phyloP scores from a whole-genome alignment of 164 flowering plant genomes.

The Piper longum region DNA sequence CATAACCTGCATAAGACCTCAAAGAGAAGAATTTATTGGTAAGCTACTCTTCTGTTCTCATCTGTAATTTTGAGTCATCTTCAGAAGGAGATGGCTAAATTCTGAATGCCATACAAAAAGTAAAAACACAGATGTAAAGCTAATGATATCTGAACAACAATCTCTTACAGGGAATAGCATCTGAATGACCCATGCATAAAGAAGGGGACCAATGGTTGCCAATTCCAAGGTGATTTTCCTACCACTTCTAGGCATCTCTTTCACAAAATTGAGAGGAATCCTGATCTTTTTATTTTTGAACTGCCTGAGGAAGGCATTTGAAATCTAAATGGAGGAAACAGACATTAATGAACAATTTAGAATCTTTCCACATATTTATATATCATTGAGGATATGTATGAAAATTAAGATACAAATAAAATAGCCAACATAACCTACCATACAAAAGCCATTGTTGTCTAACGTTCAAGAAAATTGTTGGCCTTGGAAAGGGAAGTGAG shows the following conservation, averaged over 20 bases:
- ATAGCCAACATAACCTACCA: no score
- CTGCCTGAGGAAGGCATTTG: conserved; percentile 72
- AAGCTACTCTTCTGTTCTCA: no score
- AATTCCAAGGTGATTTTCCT: conserved; percentile 41
- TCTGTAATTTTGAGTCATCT: no score
- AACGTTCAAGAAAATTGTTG: background rate
- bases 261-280: conserved; percentile 60
- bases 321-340: conserved; percentile 31
- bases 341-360: conserved; percentile 8
- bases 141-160: background rate
- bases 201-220: conserved; percentile 73
- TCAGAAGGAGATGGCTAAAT: no score
- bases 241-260: conserved; percentile 85
- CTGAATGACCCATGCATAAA: conserved; percentile 76
- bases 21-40: background rate
- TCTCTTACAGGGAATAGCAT: conserved; percentile 69
- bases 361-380: background rate
- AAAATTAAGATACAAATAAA: no score
- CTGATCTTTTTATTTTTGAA: conserved; percentile 40
- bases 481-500: no score
- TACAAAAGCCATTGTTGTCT: background rate
- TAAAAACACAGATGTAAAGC: no score
- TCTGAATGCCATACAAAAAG: no score
- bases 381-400: background rate
- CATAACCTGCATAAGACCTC: conserved; percentile 18